Percentiles rank a stretch among this genome's conserved stretches.
Conservation (phyloP, 345 rosid genomes). For the Citrus maxima region DNA sequence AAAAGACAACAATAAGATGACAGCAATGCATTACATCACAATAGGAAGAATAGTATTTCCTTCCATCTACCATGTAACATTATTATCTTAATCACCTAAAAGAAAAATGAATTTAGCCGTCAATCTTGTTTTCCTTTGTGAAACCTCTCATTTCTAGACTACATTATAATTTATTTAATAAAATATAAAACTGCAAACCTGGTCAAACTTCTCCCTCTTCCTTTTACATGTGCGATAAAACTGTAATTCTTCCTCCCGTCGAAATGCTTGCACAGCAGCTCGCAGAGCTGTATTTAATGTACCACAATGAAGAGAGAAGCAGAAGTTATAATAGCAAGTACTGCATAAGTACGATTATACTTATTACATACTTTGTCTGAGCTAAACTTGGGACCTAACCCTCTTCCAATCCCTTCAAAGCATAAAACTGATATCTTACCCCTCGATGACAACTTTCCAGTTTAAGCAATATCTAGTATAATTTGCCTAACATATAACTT, state of each 20-base stretch:
- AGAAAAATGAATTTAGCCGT: background rate
- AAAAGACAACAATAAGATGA: background rate
- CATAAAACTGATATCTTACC: background rate
- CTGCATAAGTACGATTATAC: background rate
- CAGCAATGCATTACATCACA: background rate
- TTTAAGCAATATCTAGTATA: background rate
- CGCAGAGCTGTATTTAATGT: conserved; percentile 50
- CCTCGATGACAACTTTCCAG: background rate
- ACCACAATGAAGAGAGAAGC: background rate
- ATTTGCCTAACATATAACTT: background rate
- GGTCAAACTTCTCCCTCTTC: conserved; percentile 81
- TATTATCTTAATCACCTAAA: background rate
- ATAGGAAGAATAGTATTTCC: background rate
- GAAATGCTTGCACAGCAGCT: conserved; percentile 84
- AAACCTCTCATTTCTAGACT: background rate
- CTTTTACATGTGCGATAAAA: conserved; percentile 62
- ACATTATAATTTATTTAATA: background rate
- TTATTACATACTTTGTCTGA: background rate
- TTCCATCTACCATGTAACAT: background rate
- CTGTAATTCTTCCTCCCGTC: conserved; percentile 64
- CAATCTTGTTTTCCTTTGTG: background rate
- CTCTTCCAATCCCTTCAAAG: background rate
- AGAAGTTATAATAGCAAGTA: background rate
- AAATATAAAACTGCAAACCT: conserved; percentile 38
- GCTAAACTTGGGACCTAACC: background rate